A percentile compares a stretch with the other conserved stretches of the same genome.
Conservation (phyloP, 345 rosid genomes). For the Sonneratia caseolaris region DNA sequence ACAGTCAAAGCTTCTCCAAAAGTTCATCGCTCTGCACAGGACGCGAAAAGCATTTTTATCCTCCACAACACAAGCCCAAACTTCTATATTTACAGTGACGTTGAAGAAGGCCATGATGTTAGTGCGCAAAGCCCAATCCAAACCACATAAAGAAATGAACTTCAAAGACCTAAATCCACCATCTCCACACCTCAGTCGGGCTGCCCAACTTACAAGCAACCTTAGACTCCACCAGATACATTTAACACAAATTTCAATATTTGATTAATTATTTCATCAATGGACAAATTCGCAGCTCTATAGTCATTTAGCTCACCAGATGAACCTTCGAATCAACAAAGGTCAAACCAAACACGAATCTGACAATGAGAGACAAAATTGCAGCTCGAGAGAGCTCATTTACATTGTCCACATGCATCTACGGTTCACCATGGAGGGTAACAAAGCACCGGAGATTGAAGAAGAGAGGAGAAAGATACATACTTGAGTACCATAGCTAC, state of each 20-base stretch:
- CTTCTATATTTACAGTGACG: neutral
- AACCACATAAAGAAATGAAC: neutral
- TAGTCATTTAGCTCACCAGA: neutral
- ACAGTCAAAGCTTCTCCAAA: neutral
- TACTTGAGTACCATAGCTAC: slow-evolving; percentile 40
- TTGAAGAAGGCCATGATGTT: neutral
- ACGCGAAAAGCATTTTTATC: neutral
- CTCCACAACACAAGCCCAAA: neutral
- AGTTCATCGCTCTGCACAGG: neutral
- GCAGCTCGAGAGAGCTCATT: neutral
- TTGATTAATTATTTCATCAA: neutral
- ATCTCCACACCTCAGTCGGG: too few relatives aligned
- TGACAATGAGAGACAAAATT: neutral
- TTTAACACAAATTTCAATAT: neutral
- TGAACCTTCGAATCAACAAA: neutral
- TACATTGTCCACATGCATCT: neutral
- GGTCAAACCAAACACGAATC: neutral
- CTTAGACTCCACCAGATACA: too few relatives aligned
- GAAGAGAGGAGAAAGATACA: neutral
- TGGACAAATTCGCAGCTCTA: neutral
- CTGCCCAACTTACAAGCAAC: too few relatives aligned
- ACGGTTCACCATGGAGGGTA: neutral
- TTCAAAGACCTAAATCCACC: neutral
- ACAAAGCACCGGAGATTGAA: neutral
- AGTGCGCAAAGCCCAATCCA: neutral